Evolutionary conservation across 805 yeast genomes (phyloP).

Genomic region (Blastobotrys muscicola): DNA sequence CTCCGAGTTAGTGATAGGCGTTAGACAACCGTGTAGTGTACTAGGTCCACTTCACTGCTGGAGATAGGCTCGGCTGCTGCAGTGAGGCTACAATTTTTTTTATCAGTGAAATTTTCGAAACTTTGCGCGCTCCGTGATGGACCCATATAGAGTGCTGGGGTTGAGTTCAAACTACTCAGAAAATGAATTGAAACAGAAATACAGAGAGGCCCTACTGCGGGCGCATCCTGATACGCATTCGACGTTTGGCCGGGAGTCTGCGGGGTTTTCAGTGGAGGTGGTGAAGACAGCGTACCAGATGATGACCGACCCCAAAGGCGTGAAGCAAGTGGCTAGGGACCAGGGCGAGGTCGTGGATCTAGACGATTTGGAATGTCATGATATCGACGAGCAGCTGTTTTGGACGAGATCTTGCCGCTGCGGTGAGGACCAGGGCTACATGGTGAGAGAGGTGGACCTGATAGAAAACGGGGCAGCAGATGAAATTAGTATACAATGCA

Average conservation of each 20-base stretch:
- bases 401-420: slow-evolving; percentile 29
- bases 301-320: slow-evolving; percentile 36
- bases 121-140: not conserved
- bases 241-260: not conserved
- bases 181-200: slow-evolving; percentile 46
- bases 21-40: no score
- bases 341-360: slow-evolving; percentile 52
- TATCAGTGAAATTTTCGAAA: not conserved
- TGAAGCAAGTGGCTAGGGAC: slow-evolving; percentile 40
- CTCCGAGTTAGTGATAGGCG: no score
- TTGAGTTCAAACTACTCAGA: slow-evolving; percentile 30
- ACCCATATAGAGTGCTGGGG: slow-evolving; percentile 52
- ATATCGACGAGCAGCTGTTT: slow-evolving; percentile 16
- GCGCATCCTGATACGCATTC: slow-evolving; percentile 71
- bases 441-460: slow-evolving; percentile 52
- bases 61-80: no score
- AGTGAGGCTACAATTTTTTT: not conserved
- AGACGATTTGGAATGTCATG: slow-evolving; percentile 46
- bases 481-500: slow-evolving; percentile 70
- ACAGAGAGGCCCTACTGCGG: slow-evolving; percentile 46
- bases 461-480: slow-evolving; percentile 45
- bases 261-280: slow-evolving; percentile 29
- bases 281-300: slow-evolving; percentile 59
- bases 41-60: no score
- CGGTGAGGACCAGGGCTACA: slow-evolving; percentile 45